Conservation (phyloP, 495 filamentous ascomycete species). For the Rhypophila decipiens region DNA sequence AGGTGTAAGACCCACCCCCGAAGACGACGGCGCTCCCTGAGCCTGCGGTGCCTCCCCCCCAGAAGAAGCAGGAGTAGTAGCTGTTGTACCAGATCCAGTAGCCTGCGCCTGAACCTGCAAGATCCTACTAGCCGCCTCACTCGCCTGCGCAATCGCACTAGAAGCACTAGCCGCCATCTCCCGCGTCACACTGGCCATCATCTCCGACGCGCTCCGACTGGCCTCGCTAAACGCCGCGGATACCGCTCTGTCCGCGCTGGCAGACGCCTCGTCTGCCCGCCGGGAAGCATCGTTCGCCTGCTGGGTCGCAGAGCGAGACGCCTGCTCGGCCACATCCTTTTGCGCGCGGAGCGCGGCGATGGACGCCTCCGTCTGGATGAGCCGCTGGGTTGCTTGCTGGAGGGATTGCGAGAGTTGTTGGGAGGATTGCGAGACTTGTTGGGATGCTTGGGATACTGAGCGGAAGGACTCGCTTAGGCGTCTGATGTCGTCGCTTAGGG, state of each 20-base stretch:
- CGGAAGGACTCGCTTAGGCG: conserved; percentile 21
- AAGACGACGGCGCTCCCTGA: conserved; percentile 26
- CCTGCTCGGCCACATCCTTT: conserved; percentile 14
- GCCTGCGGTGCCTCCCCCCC: conserved; percentile 27
- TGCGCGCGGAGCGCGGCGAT: conserved; percentile 12
- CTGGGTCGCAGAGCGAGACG: conserved; percentile 18
- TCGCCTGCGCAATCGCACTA: conserved; percentile 27
- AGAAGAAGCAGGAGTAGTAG: too few relatives aligned
- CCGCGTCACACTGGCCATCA: conserved; percentile 16
- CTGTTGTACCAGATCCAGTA: too few relatives aligned
- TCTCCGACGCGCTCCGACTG: conserved; percentile 12
- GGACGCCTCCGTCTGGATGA: conserved; percentile 19
- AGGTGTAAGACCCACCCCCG: too few relatives aligned
- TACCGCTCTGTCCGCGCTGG: conserved; percentile 16
- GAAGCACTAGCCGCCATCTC: conserved; percentile 18
- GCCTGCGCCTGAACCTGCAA: conserved; percentile 28
- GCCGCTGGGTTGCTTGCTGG: conserved; percentile 17
- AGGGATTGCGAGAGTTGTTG: conserved; percentile 31
- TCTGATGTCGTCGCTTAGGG: conserved; percentile 30
- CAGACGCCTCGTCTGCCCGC: conserved; percentile 7
- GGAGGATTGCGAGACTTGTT: conserved; percentile 31
- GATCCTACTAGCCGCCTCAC: conserved; percentile 28
- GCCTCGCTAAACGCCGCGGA: conserved; percentile 9
- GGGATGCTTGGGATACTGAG: conserved; percentile 30
- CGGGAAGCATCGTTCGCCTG: conserved; percentile 13